A percentile compares a stretch with the other conserved stretches of the same genome.
Conservation (phyloP, 2,329 filamentous ascomycete species). For the Beauveria sp. region DNA sequence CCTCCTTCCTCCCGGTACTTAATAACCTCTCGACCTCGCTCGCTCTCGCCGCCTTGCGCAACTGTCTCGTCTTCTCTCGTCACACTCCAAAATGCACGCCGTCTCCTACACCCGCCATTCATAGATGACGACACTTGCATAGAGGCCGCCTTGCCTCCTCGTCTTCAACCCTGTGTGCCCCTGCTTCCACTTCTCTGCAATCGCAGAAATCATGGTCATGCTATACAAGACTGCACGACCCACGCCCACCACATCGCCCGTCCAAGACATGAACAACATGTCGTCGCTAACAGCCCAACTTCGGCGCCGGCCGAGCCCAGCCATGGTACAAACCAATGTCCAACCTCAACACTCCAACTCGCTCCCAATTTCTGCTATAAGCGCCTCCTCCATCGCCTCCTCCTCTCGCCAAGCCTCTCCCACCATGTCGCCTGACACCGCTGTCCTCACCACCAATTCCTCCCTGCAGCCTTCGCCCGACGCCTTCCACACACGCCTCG, state of each 20-base stretch:
- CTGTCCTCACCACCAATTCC: slow-evolving; percentile 48
- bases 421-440: slow-evolving; percentile 46
- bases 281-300: slow-evolving; percentile 32
- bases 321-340: slow-evolving; percentile 40
- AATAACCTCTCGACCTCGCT: slow-evolving; percentile 7
- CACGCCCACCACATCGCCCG: slow-evolving; percentile 15
- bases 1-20: not conserved
- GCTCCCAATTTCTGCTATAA: slow-evolving; percentile 45
- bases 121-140: slow-evolving; percentile 10
- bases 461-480: slow-evolving; percentile 64
- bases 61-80: slow-evolving; percentile 2
- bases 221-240: slow-evolving; percentile 9
- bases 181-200: not conserved
- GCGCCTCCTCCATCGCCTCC: slow-evolving; percentile 48
- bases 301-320: slow-evolving; percentile 37
- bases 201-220: slow-evolving; percentile 7
- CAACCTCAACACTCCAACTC: slow-evolving; percentile 30
- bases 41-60: slow-evolving; percentile 2
- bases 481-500: slow-evolving; percentile 42
- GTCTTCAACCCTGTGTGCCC: not conserved
- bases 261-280: slow-evolving; percentile 30
- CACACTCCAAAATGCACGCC: slow-evolving; percentile 8
- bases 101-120: slow-evolving; percentile 1
- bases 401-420: slow-evolving; percentile 50
- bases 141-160: slow-evolving; percentile 4